Percentiles rank a stretch among this genome's conserved stretches.
Conservation (phyloP, 1,139 yeast genomes). For the Yamadazyma conglobata region DNA sequence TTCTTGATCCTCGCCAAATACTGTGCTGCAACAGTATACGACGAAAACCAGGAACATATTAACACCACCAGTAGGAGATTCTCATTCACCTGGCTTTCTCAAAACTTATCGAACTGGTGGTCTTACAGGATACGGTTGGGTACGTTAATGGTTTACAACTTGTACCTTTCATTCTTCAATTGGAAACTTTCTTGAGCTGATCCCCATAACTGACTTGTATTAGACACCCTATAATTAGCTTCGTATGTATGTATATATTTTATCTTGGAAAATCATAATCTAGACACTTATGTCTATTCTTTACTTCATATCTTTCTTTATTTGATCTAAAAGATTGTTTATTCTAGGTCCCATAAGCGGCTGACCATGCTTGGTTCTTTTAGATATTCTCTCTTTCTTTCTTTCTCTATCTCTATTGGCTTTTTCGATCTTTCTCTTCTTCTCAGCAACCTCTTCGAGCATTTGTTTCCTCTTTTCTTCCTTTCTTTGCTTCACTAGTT, state of each 20-base stretch:
- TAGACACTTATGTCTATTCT: too few relatives aligned
- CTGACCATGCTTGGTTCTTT: conserved; percentile 74
- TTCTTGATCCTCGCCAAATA: conserved; percentile 86
- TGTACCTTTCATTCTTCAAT: conserved; percentile 16
- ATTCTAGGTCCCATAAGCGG: conserved; percentile 92
- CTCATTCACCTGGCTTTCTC: conserved; percentile 36
- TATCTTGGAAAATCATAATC: too few relatives aligned
- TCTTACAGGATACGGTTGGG: conserved; percentile 49
- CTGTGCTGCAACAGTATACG: conserved; percentile 77
- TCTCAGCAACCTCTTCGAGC: conserved; percentile 27
- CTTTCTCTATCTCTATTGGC: conserved; percentile 31
- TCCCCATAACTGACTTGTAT: too few relatives aligned
- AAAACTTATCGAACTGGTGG: conserved; percentile 44
- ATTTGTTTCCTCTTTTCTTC: conserved; percentile 31
- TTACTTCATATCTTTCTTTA: conserved; percentile 42
- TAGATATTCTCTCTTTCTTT: conserved; percentile 49
- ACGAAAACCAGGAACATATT: conserved; percentile 53
- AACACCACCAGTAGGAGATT: conserved; percentile 27
- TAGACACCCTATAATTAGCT: conserved; percentile 15
- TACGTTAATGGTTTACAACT: conserved; percentile 57
- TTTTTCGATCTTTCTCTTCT: conserved; percentile 20
- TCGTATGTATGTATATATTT: too few relatives aligned
- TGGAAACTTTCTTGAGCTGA: too few relatives aligned
- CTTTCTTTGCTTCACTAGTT: conserved; percentile 43
- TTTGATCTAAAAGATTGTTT: conserved; percentile 72